These are phyloP conservation scores for Cucurbita moschata DNA, from an alignment of 306 rosid species.

Conservation along the genomic window DNA sequence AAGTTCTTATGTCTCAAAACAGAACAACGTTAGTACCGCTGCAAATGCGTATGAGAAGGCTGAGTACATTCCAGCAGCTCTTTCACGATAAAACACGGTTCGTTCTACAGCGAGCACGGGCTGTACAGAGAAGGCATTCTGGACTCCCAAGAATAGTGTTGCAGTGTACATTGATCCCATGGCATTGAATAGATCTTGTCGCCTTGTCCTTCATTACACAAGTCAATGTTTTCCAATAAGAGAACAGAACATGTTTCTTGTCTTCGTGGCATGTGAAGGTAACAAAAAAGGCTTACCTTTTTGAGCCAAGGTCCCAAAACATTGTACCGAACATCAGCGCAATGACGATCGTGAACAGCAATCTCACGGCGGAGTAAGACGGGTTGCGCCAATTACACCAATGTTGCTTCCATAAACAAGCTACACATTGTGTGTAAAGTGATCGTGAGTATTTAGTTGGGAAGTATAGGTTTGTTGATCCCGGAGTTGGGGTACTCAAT, in stretches of 20 bases:
- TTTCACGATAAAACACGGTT: slow-evolving; percentile 69
- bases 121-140: slow-evolving; percentile 47
- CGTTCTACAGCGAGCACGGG: slow-evolving; percentile 71
- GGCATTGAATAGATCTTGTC: slow-evolving; percentile 42
- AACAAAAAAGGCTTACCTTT: slow-evolving; percentile 26
- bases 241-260: background rate
- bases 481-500: slow-evolving; percentile 37
- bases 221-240: background rate
- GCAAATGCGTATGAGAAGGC: slow-evolving; percentile 59
- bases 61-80: slow-evolving; percentile 82
- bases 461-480: slow-evolving; percentile 40
- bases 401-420: slow-evolving; percentile 61
- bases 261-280: background rate
- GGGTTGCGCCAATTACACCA: slow-evolving; percentile 67
- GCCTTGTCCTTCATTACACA: slow-evolving; percentile 19
- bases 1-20: background rate
- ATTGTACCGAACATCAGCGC: slow-evolving; percentile 57
- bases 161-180: slow-evolving; percentile 65
- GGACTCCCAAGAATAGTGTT: slow-evolving; percentile 48
- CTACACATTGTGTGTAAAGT: slow-evolving; percentile 31
- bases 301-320: slow-evolving; percentile 65
- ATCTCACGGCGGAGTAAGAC: slow-evolving; percentile 38
- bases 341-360: slow-evolving; percentile 23
- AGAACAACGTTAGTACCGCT: slow-evolving; percentile 20
- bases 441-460: slow-evolving; percentile 33